Percentiles rank a stretch among this genome's conserved stretches.
phyloP scores from a whole-genome alignment of 768 basidiomycete species.

The Lactifluus subvellereus region DNA sequence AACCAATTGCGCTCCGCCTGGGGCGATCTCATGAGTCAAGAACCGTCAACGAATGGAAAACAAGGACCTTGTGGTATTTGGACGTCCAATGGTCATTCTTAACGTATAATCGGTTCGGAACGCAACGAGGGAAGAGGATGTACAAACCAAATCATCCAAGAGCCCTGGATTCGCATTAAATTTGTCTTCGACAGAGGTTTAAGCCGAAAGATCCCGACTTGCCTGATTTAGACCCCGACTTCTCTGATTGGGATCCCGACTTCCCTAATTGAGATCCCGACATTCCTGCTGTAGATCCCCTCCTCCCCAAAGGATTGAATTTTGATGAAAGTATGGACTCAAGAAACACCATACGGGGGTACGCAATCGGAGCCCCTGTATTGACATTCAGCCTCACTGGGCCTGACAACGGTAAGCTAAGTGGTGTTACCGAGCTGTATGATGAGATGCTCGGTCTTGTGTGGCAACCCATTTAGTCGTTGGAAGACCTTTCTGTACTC shows the following conservation, averaged over 20 bases:
- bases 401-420: background rate
- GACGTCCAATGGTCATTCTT: constrained; percentile 94
- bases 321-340: constrained; percentile 74
- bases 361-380: constrained; percentile 74
- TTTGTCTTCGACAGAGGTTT: constrained; percentile 78
- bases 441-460: constrained; percentile 71
- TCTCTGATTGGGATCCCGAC: too few species aligned
- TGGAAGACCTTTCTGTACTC: constrained; percentile 74
- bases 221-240: too few species aligned
- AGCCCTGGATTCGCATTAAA: constrained; percentile 92
- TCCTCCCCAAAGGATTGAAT: constrained; percentile 63
- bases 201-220: constrained; percentile 44
- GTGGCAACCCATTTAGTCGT: constrained; percentile 54
- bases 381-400: background rate
- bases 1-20: constrained; percentile 91
- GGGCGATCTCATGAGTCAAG: constrained; percentile 16
- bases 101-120: background rate
- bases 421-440: constrained; percentile 60
- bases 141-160: constrained; percentile 75
- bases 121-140: background rate
- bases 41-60: background rate
- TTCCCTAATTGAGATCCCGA: constrained; percentile 34
- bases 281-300: constrained; percentile 52
- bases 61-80: constrained; percentile 60
- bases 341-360: constrained; percentile 90